phyloP scores from a whole-genome alignment of 2,329 filamentous ascomycete genomes.

The Fusarium tanahbumbuense region DNA sequence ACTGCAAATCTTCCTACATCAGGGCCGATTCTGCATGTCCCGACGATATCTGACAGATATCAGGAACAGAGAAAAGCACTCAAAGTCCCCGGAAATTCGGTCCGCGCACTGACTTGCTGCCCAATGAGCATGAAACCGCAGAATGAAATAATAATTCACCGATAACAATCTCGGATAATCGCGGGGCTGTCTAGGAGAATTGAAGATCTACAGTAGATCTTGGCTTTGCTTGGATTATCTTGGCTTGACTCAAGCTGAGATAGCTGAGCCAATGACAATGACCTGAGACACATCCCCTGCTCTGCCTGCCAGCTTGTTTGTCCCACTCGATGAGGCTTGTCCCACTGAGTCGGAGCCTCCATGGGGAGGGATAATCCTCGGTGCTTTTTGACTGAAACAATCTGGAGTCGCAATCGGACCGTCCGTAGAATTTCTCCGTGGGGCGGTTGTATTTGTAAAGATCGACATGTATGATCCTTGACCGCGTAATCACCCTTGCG shows the following conservation, averaged over 20 bases:
- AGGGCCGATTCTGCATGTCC: neutral
- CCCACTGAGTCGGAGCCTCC: neutral
- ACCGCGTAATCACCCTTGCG: neutral
- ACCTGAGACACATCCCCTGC: neutral
- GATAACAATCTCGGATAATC: neutral
- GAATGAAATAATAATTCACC: neutral
- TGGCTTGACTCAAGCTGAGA: neutral
- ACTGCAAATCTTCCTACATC: neutral
- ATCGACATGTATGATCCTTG: neutral
- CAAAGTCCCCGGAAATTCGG: neutral
- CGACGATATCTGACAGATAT: neutral
- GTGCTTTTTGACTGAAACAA: neutral
- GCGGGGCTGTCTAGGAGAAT: neutral
- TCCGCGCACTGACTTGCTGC: neutral
- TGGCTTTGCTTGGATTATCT: neutral
- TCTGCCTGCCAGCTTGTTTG: neutral
- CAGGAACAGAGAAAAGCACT: neutral
- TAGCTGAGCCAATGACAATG: neutral
- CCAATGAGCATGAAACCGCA: neutral
- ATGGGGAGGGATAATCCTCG: neutral
- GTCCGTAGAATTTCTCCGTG: neutral
- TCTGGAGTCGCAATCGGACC: neutral
- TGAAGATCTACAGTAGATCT: neutral
- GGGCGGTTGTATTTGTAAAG: neutral
- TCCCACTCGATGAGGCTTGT: neutral